phyloP scores from a whole-genome alignment of 108 stramenopile species.

The Cyclotella choctawhatcheeana region DNA sequence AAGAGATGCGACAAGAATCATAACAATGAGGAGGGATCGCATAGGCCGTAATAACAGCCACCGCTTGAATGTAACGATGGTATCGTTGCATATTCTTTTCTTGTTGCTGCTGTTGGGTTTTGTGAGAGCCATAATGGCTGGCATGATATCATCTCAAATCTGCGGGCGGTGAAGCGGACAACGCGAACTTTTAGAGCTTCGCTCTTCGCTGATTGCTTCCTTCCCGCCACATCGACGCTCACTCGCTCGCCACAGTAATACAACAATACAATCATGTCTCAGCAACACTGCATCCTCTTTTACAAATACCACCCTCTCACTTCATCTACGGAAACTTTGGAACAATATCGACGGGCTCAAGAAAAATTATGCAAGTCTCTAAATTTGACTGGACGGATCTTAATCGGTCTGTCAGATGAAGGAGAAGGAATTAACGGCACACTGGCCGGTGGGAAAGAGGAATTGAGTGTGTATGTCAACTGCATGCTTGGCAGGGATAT shows the following conservation, averaged over 20 bases:
- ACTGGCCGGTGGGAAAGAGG: constrained; percentile 59
- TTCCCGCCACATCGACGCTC: too few relatives aligned
- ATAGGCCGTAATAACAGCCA: background rate
- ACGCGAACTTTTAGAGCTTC: too few relatives aligned
- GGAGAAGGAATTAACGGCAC: constrained; percentile 90
- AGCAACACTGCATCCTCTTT: constrained; percentile 68
- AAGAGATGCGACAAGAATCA: background rate
- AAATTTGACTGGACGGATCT: constrained; percentile 69
- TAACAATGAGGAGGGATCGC: background rate
- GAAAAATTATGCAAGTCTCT: constrained; percentile 61
- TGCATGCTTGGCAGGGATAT: constrained; percentile 47
- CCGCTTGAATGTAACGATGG: background rate
- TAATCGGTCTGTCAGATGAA: constrained; percentile 67
- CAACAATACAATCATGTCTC: background rate
- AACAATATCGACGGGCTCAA: constrained; percentile 58
- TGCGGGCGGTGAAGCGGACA: too few relatives aligned
- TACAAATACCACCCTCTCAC: constrained; percentile 86
- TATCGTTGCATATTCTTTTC: background rate
- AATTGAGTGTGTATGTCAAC: constrained; percentile 52
- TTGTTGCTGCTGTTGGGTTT: constrained; percentile 1
- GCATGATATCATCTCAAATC: too few relatives aligned
- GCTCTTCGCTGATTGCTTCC: too few relatives aligned
- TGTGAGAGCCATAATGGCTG: too few relatives aligned
- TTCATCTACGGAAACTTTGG: constrained; percentile 34
- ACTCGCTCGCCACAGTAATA: too few relatives aligned